Conservation (phyloP, 805 yeast species). For the Metschnikowia kofuensis region DNA sequence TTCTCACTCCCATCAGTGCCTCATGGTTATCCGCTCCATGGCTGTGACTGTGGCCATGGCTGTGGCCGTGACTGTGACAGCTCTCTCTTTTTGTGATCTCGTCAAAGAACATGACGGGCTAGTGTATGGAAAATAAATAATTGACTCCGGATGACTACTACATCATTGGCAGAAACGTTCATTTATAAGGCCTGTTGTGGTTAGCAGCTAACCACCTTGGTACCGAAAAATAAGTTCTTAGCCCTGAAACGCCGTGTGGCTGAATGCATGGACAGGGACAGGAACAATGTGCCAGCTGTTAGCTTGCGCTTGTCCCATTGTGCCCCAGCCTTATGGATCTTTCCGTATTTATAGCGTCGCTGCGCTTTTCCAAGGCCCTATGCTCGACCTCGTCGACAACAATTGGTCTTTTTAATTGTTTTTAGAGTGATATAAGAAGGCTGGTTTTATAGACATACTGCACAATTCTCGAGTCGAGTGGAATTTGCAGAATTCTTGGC, state of each 20-base stretch:
- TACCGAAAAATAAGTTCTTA: background rate
- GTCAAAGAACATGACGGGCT: background rate
- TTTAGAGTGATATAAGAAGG: too few relatives aligned
- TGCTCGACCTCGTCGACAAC: too few relatives aligned
- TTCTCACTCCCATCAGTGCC: slow-evolving; percentile 48
- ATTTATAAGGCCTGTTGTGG: background rate
- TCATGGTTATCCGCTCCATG: slow-evolving; percentile 47
- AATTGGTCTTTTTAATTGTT: too few relatives aligned
- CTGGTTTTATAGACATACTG: background rate
- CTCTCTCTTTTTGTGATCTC: slow-evolving; percentile 3
- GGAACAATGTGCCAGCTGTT: background rate
- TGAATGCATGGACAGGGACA: background rate
- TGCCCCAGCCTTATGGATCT: background rate
- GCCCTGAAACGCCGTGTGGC: slow-evolving; percentile 1
- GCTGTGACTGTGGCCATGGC: slow-evolving; percentile 13
- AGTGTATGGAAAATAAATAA: too few relatives aligned
- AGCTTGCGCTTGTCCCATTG: background rate
- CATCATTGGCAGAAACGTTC: too few relatives aligned
- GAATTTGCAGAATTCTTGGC: too few relatives aligned
- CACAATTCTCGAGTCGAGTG: background rate
- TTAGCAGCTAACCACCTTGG: background rate
- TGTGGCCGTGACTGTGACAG: slow-evolving; percentile 6
- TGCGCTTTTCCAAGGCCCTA: background rate
- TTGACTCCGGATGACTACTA: too few relatives aligned
- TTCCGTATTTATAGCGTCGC: background rate